Conservation (phyloP, 2,329 filamentous ascomycete genomes). For the Seiridium cupressi region DNA sequence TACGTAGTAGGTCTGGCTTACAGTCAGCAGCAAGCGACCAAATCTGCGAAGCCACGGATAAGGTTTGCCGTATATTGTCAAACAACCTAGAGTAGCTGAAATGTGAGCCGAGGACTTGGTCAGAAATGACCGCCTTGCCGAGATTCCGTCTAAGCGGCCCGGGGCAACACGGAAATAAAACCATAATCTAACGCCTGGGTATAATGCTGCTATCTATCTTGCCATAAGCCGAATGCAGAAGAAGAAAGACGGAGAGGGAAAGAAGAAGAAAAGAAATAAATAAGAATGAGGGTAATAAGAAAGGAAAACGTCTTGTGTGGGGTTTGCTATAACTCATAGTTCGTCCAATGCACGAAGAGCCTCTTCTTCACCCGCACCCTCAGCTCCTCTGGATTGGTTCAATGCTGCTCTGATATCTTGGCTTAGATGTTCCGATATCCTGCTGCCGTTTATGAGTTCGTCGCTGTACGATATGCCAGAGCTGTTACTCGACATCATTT, state of each 20-base stretch:
- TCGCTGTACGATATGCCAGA: constrained; percentile 10
- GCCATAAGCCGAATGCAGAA: too few species aligned
- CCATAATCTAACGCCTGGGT: neutral
- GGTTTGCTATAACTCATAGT: constrained; percentile 17
- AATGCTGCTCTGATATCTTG: constrained; percentile 27
- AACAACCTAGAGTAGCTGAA: neutral
- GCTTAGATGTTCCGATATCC: constrained; percentile 18
- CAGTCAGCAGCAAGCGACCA: neutral
- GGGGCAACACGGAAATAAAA: neutral
- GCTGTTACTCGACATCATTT: constrained; percentile 14
- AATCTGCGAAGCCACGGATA: neutral
- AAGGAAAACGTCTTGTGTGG: neutral
- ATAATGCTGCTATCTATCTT: neutral
- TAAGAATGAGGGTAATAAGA: neutral
- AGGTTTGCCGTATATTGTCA: neutral
- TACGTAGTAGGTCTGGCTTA: too few species aligned
- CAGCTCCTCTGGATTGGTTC: constrained; percentile 17
- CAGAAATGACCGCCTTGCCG: neutral
- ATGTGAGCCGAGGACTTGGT: neutral
- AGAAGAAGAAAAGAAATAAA: neutral
- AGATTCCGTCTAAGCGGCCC: neutral
- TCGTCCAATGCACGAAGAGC: constrained; percentile 30
- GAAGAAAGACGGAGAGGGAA: neutral
- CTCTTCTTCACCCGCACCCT: constrained; percentile 17
- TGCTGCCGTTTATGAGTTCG: constrained; percentile 17